Evolutionary conservation across 352 stramenopile species (phyloP).

Genomic region (Pythium sukuiense): DNA sequence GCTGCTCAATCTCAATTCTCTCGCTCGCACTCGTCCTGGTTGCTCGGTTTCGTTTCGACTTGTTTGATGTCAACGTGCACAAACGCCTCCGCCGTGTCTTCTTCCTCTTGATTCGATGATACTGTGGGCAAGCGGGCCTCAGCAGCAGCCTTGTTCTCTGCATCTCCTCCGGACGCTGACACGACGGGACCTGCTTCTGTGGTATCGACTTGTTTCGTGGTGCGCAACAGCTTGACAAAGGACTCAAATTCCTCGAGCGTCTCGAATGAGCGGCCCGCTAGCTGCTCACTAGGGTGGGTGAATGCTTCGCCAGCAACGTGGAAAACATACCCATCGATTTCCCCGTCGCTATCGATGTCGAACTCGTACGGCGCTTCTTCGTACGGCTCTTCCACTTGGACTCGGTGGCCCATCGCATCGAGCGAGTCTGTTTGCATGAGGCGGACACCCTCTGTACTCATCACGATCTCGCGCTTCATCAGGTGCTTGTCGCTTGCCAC

Average conservation of each 20-base stretch:
- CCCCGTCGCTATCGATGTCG: slow-evolving; percentile 23
- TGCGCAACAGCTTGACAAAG: slow-evolving; percentile 48
- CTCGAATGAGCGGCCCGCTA: slow-evolving; percentile 47
- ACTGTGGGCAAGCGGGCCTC: background rate
- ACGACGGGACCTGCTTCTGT: no score
- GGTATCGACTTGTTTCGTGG: slow-evolving; percentile 13
- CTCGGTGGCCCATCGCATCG: background rate
- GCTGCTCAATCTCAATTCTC: no score
- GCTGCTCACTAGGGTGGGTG: slow-evolving; percentile 46
- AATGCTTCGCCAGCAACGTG: slow-evolving; percentile 59
- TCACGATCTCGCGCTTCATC: slow-evolving; percentile 55
- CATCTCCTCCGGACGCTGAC: background rate
- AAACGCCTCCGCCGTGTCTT: background rate
- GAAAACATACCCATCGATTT: slow-evolving; percentile 37
- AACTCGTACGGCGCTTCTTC: slow-evolving; percentile 30
- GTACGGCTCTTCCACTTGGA: slow-evolving; percentile 16
- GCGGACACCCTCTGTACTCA: slow-evolving; percentile 53
- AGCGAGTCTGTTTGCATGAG: slow-evolving; percentile 28
- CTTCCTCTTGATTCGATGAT: background rate
- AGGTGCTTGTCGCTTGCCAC: slow-evolving; percentile 57
- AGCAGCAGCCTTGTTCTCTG: background rate
- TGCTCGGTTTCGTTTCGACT: background rate
- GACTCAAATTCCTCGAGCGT: slow-evolving; percentile 50
- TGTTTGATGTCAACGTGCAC: background rate
- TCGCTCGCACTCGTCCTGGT: background rate